Evolutionary conservation across 2,329 filamentous ascomycete genomes (phyloP).

Genomic region (Cladophialophora yegresii): DNA sequence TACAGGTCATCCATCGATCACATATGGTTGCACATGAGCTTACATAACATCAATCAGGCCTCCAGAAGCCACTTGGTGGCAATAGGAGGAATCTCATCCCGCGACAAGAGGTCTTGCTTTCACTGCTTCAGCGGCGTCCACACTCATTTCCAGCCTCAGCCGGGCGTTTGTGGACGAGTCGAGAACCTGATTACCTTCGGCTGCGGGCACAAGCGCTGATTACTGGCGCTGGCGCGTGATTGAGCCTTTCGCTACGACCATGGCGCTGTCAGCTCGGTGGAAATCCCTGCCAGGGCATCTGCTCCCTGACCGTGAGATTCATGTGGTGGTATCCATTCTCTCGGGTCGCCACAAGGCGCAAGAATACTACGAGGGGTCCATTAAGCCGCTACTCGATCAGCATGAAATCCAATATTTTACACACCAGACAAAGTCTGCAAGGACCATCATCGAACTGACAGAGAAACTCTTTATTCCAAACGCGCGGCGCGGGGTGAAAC

Average conservation of each 20-base stretch:
- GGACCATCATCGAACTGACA: constrained; percentile 67
- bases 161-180: background rate
- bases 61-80: background rate
- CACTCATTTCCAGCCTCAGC: background rate
- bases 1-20: background rate
- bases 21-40: background rate
- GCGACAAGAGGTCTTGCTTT: background rate
- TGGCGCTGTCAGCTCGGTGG: background rate
- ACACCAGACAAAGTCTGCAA: constrained; percentile 63
- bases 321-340: constrained; percentile 67
- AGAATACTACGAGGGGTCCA: constrained; percentile 57
- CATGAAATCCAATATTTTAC: constrained; percentile 56
- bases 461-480: constrained; percentile 50
- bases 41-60: background rate
- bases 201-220: background rate
- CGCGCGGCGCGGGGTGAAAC: constrained; percentile 52
- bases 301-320: constrained; percentile 40
- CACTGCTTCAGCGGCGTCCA: background rate
- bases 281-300: constrained; percentile 21
- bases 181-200: background rate
- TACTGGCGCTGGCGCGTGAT: background rate
- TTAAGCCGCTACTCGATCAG: constrained; percentile 58
- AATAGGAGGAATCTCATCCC: background rate
- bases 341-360: constrained; percentile 64
- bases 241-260: background rate